These are phyloP conservation scores for Artemisia annua DNA, from an alignment of 129 eudicot species.

Conservation along the genomic window DNA sequence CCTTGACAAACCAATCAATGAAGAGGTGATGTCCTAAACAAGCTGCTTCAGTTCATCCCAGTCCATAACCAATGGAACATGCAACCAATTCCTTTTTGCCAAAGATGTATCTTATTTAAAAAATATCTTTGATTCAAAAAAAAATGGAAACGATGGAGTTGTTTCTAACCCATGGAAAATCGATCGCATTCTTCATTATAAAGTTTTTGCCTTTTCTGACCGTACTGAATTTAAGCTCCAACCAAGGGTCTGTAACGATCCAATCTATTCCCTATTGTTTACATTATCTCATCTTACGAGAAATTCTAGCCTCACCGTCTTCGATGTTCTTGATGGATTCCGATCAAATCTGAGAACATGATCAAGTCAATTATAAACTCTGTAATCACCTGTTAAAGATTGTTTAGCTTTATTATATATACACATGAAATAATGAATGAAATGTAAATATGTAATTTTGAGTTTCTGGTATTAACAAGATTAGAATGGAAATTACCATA, in stretches of 20 bases:
- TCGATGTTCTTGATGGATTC: conserved; percentile 89
- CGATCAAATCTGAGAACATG: conserved; percentile 73
- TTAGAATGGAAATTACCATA: too few relatives aligned
- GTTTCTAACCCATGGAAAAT: conserved; percentile 81
- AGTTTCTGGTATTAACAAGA: too few relatives aligned
- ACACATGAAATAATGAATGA: too few relatives aligned
- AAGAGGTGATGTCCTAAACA: too few relatives aligned
- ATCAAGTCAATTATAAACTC: background rate
- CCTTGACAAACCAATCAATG: too few relatives aligned
- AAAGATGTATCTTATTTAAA: background rate
- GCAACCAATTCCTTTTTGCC: too few relatives aligned
- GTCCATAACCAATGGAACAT: too few relatives aligned
- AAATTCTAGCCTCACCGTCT: conserved; percentile 98
- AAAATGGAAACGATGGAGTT: background rate
- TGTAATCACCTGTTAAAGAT: background rate
- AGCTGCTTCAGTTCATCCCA: too few relatives aligned
- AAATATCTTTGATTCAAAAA: background rate
- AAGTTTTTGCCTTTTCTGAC: conserved; percentile 98
- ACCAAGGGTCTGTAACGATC: conserved; percentile 99
- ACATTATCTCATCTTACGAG: conserved; percentile 97
- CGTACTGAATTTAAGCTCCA: conserved; percentile 93
- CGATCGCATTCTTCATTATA: conserved; percentile 99
- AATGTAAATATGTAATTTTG: too few relatives aligned
- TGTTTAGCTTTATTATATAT: too few relatives aligned
- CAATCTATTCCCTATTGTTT: conserved; percentile 91